Base-by-base conservation (phyloP, 2,329 filamentous ascomycete species). In the Sclerotinia sclerotiorum region DNA sequence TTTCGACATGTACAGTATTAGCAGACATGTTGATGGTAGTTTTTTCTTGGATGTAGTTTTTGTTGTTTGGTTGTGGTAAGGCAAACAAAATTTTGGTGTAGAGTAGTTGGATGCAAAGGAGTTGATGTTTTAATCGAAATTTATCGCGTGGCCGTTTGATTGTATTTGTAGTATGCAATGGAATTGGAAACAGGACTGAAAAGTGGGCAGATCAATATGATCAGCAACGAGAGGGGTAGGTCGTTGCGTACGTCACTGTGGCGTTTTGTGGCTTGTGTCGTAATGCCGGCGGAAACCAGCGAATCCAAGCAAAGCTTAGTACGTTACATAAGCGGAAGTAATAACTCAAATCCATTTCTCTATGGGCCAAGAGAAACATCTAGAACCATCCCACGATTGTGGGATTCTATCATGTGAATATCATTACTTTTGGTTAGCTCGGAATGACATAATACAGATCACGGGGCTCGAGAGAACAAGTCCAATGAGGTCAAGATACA, bases 1-100 rank as follows among this genome's bases (percentile, higher is more conserved):
- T 94, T 82, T 91, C 91, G 77, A 98, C 94, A 82, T 94, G 83
- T 72, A 97, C 92, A 63, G 91, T 94, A 76, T 69, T 74, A 60
- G 74, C 74, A 73, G 75, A 76, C 74, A 76, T 76, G 67, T 61
- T 74, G 70, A 15, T 55, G 67, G 8, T 46, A 11, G 5, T 60
- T 49, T 62, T 27, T 48, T 2, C 21, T 8, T 24, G 11, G 21
- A 15, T 19, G 11, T 24, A 56, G 4, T 11, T 35, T 35, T 57
- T 46, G 5, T 10, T 65, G 35, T 55, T 27, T 13, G 11, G 29
- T 48, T 58, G 15, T 58, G n/a, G 13, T 10, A 19, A 48, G n/a
- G 13, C 5, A 24, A 48, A 39, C 3, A 6, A 35, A 19, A 11
- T 21, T 32, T 48, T 48, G 44, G 32, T 35, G 2, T 35, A 24